Conservation (phyloP, 306 rosid genomes). For the Begonia peltatifolia region DNA sequence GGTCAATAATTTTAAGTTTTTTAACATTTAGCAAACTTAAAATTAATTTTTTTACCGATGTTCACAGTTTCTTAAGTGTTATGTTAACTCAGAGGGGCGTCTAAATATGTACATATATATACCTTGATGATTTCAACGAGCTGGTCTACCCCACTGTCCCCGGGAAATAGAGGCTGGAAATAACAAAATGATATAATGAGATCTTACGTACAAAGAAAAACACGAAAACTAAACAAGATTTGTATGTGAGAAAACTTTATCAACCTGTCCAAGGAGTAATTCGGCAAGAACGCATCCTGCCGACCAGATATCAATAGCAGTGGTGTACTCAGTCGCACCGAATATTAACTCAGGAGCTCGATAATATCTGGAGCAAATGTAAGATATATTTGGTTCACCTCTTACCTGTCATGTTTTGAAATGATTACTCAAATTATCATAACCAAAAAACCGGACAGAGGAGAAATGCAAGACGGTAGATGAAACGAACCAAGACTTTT, state of each 20-base stretch:
- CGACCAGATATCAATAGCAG: conserved; percentile 94
- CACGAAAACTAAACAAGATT: too few species aligned
- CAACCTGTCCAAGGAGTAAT: conserved; percentile 88
- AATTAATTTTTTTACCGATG: too few species aligned
- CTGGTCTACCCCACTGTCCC: conserved; percentile 97
- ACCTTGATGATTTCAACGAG: conserved; percentile 98
- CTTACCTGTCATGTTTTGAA: conserved; percentile 46
- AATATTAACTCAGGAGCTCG: conserved; percentile 97
- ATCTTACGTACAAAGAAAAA: too few species aligned
- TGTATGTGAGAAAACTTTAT: conserved; percentile 4
- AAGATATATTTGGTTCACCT: conserved; percentile 96
- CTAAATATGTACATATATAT: neutral
- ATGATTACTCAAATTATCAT: conserved; percentile 5
- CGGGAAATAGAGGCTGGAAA: conserved; percentile 88
- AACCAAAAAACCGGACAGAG: conserved; percentile 3
- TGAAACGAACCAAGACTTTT: conserved; percentile 69
- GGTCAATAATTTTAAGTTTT: too few species aligned
- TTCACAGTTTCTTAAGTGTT: too few species aligned
- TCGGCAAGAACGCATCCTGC: conserved; percentile 97
- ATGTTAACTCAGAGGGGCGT: too few species aligned
- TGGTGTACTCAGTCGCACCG: conserved; percentile 94
- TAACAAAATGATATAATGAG: neutral
- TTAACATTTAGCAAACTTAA: too few species aligned
- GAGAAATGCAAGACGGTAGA: neutral
- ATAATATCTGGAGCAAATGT: conserved; percentile 89